These are phyloP conservation scores for Fraxinus anomala DNA, from an alignment of 257 asterid species.

Conservation along the genomic window DNA sequence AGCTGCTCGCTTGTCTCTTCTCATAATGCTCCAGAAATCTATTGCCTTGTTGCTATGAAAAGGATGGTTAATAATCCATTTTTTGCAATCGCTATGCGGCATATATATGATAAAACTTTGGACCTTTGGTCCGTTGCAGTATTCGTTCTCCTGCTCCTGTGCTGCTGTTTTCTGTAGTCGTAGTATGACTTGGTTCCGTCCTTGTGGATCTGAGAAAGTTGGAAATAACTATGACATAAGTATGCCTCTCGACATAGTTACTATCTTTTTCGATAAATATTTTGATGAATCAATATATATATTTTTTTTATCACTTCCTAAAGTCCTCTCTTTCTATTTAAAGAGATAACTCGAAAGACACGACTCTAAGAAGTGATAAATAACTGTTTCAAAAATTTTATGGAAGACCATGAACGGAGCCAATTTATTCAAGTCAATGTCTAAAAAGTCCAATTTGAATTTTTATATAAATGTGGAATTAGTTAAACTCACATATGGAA, in stretches of 20 bases:
- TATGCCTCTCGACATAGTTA: background rate
- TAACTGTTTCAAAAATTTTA: too few relatives aligned
- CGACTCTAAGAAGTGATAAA: too few relatives aligned
- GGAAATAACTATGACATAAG: background rate
- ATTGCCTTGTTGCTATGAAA: slow-evolving; percentile 14
- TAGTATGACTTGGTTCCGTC: background rate
- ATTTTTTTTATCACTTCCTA: too few relatives aligned
- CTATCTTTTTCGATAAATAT: background rate
- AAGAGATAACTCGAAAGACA: too few relatives aligned
- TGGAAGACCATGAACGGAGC: too few relatives aligned
- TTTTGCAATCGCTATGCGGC: background rate
- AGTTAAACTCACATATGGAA: too few relatives aligned
- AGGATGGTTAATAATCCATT: background rate
- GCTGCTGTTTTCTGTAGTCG: background rate
- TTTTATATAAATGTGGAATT: too few relatives aligned
- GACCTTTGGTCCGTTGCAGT: background rate
- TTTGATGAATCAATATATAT: background rate
- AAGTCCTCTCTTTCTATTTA: too few relatives aligned
- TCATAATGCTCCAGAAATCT: slow-evolving; percentile 41
- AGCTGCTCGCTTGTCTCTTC: slow-evolving; percentile 34
- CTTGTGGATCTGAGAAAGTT: background rate
- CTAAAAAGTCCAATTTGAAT: too few relatives aligned
- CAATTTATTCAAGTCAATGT: too few relatives aligned
- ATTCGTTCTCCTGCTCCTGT: background rate
- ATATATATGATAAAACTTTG: background rate